Conservation (phyloP, 768 basidiomycete genomes). For the Termitomyces sp. region DNA sequence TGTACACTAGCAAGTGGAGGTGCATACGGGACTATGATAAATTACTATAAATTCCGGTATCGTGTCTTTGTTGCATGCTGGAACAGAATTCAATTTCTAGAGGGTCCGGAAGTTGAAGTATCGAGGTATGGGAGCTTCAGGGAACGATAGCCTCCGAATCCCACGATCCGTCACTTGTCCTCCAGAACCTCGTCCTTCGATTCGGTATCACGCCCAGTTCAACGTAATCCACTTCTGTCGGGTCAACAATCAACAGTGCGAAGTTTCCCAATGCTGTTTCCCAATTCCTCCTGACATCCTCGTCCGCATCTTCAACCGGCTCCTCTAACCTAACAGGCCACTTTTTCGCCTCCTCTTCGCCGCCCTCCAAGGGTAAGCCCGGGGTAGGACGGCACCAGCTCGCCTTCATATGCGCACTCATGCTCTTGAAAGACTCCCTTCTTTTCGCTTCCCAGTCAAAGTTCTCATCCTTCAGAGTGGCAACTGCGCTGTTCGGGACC, state of each 20-base stretch:
- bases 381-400: slow-evolving; percentile 70
- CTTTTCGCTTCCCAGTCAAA: slow-evolving; percentile 73
- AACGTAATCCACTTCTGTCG: slow-evolving; percentile 64
- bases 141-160: slow-evolving; percentile 64
- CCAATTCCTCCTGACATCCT: slow-evolving; percentile 45
- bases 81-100: neutral
- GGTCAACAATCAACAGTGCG: slow-evolving; percentile 70
- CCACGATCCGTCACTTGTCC: slow-evolving; percentile 47
- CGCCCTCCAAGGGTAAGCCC: slow-evolving; percentile 50
- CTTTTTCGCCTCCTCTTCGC: slow-evolving; percentile 53
- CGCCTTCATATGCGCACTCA: slow-evolving; percentile 67
- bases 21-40: neutral
- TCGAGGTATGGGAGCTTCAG: slow-evolving; percentile 28
- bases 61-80: neutral
- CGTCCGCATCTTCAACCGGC: slow-evolving; percentile 36
- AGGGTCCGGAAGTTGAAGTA: neutral
- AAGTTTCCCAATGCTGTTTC: slow-evolving; percentile 64
- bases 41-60: neutral
- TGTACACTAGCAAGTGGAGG: neutral
- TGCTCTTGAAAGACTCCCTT: slow-evolving; percentile 51
- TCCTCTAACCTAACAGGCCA: slow-evolving; percentile 62
- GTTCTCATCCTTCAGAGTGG: slow-evolving; percentile 34
- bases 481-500: slow-evolving; percentile 20
- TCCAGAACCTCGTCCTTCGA: slow-evolving; percentile 53
- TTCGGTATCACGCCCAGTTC: slow-evolving; percentile 61